Evolutionary conservation across 768 basidiomycete species (phyloP), one percentile per base, ranked within the genome.

Genomic region (Serendipita sp.): DNA sequence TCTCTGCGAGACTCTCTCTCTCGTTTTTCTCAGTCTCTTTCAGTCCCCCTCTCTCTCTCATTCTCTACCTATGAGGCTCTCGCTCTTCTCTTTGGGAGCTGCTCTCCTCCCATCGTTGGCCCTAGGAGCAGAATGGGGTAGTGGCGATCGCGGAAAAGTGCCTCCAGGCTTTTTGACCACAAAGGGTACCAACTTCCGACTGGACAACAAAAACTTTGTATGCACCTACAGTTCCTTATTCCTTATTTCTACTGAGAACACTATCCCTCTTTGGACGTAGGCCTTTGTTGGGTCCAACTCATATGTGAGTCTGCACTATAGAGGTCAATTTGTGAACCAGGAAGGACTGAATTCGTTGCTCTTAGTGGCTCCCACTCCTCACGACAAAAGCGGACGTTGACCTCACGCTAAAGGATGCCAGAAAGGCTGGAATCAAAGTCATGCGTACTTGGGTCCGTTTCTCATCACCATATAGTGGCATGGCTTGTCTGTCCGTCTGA

Each of bases 201-300:
- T 83, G 16, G 76, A 83, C 67, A 80, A 80, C 5, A 77, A 79
- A 64, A 77, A 79, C 3, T 81, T 82, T 62, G 78, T 80, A 64
- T 55, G 78, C 37, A 40, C 37, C 4, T 40, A 13, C 37, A 5
- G 1, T 13, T 4, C 13, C 71, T 10, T 36, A 44, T 10, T 34
- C 64, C 62, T 33, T 45, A 4, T 8, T 44, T 34, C 1, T n/a
- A 23, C n/a, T 63, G 18, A 37, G 44, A 68, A n/a, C 3, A 18
- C 18, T 18, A 18, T 18, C 18, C 43, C 8, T 67, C 40, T 40
- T 8, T 45, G 27, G 36, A 53, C 23, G 5, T 50, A 77, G 76
- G 72, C 73, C 4, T 82, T 81, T 67, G 79, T 82, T 37, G 81
- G 80, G 6, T 77, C 80, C 2, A 81, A 83, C 65, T 79, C 80